Conservation (phyloP, 805 yeast species). For the Saturnispora sanitii region DNA sequence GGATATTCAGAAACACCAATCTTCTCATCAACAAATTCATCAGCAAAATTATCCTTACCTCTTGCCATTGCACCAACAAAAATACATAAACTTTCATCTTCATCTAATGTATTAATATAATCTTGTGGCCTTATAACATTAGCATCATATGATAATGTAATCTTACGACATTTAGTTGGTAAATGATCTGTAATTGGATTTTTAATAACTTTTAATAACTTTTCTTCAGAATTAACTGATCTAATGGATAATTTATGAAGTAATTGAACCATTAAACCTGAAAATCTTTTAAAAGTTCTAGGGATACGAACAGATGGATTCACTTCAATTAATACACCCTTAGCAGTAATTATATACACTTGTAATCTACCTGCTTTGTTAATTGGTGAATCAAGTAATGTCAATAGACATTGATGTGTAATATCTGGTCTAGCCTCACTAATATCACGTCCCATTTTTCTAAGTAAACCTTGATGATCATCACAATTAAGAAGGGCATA, state of each 20-base stretch:
- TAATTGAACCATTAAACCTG: slow-evolving; percentile 95
- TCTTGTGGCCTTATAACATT: slow-evolving; percentile 82
- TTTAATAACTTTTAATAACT: slow-evolving; percentile 84
- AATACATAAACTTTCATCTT: slow-evolving; percentile 91
- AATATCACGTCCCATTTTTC: slow-evolving; percentile 94
- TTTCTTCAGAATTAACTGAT: slow-evolving; percentile 92
- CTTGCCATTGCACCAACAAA: slow-evolving; percentile 99
- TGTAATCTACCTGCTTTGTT: slow-evolving; percentile 96
- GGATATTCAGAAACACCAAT: slow-evolving; percentile 94
- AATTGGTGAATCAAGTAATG: slow-evolving; percentile 92
- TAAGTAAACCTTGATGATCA: slow-evolving; percentile 91
- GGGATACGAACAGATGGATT: slow-evolving; percentile 96
- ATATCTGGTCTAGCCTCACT: slow-evolving; percentile 99
- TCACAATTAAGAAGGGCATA: slow-evolving; percentile 93
- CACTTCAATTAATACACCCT: slow-evolving; percentile 90
- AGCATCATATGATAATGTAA: slow-evolving; percentile 89
- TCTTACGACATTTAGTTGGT: slow-evolving; percentile 90
- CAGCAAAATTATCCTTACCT: slow-evolving; percentile 95
- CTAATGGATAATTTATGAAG: slow-evolving; percentile 87
- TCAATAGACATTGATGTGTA: slow-evolving; percentile 93
- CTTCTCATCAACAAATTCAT: slow-evolving; percentile 92
- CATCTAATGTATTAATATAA: slow-evolving; percentile 67
- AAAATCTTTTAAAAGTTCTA: slow-evolving; percentile 93
- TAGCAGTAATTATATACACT: slow-evolving; percentile 91
- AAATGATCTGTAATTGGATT: slow-evolving; percentile 96